Evolutionary conservation across 2,329 filamentous ascomycete genomes (phyloP).

Genomic region (Fusarium cyanostomum): DNA sequence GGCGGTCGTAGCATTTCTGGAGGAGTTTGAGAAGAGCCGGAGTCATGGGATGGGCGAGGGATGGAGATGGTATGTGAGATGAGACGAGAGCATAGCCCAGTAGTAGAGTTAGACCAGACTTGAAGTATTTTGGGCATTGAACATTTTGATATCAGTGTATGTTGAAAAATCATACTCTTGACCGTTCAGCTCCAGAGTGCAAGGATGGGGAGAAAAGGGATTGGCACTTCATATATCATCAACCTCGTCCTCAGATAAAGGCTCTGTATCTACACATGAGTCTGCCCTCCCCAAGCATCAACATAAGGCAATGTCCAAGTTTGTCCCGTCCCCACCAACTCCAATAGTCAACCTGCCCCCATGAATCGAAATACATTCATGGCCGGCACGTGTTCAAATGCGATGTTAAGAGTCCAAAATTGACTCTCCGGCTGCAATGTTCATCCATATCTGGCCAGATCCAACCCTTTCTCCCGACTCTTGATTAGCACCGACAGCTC

Average conservation of each 20-base stretch:
- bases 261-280: constrained; percentile 23
- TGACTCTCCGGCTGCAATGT: constrained; percentile 1
- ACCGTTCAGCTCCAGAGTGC: too few relatives aligned
- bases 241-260: constrained; percentile 14
- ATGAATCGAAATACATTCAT: not conserved
- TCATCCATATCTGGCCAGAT: constrained; percentile 8
- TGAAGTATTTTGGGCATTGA: not conserved
- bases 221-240: constrained; percentile 6
- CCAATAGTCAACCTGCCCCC: not conserved
- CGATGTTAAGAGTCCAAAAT: not conserved
- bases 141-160: too few relatives aligned
- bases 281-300: constrained; percentile 17
- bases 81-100: not conserved
- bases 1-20: constrained; percentile 54
- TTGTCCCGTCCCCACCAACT: constrained; percentile 19
- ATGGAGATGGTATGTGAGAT: constrained; percentile 29
- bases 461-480: constrained; percentile 5
- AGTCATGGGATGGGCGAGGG: not conserved
- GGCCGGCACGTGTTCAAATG: too few relatives aligned
- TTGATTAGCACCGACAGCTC: constrained; percentile 17
- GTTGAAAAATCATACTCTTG: not conserved
- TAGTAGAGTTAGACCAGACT: not conserved
- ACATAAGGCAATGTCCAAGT: constrained; percentile 6
- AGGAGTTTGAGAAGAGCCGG: constrained; percentile 31
- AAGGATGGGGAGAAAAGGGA: not conserved